Percentiles rank a stretch among this genome's conserved stretches.
Evolutionary conservation across 352 stramenopile species (phyloP).

Genomic region (Aphanomyces invadans): DNA sequence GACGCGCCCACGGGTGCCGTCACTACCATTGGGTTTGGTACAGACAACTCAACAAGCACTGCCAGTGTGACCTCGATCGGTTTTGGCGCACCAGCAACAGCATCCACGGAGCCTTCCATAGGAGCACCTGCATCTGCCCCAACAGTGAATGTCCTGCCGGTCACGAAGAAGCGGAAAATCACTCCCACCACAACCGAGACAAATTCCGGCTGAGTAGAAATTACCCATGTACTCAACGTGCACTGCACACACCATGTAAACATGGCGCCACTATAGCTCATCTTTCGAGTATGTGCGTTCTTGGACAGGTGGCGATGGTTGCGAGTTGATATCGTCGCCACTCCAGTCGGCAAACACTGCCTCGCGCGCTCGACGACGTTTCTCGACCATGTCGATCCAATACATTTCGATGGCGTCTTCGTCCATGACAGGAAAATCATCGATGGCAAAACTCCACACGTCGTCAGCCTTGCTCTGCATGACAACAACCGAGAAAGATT

Average conservation of each 20-base stretch:
- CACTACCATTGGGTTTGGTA: slow-evolving; percentile 47
- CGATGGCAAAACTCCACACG: slow-evolving; percentile 63
- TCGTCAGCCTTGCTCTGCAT: slow-evolving; percentile 53
- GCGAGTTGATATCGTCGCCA: not conserved
- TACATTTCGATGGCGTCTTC: slow-evolving; percentile 67
- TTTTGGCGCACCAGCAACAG: slow-evolving; percentile 35
- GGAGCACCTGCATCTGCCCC: slow-evolving; percentile 1
- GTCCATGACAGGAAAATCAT: slow-evolving; percentile 81
- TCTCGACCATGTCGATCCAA: slow-evolving; percentile 67
- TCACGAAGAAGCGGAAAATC: slow-evolving; percentile 64
- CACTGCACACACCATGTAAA: too few relatives aligned
- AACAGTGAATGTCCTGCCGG: slow-evolving; percentile 57
- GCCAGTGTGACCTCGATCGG: slow-evolving; percentile 51
- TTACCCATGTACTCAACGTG: too few relatives aligned
- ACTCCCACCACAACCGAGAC: slow-evolving; percentile 24
- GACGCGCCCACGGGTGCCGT: slow-evolving; percentile 29
- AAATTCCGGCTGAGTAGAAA: not conserved
- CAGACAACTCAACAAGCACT: not conserved
- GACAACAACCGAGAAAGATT: slow-evolving; percentile 70
- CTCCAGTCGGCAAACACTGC: slow-evolving; percentile 47
- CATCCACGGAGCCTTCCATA: not conserved
- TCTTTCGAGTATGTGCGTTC: slow-evolving; percentile 6
- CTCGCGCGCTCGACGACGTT: slow-evolving; percentile 31
- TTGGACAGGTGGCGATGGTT: too few relatives aligned
- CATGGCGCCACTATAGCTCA: slow-evolving; percentile 19